Conservation (phyloP, 352 stramenopile species). For the Pythium periplocum region DNA sequence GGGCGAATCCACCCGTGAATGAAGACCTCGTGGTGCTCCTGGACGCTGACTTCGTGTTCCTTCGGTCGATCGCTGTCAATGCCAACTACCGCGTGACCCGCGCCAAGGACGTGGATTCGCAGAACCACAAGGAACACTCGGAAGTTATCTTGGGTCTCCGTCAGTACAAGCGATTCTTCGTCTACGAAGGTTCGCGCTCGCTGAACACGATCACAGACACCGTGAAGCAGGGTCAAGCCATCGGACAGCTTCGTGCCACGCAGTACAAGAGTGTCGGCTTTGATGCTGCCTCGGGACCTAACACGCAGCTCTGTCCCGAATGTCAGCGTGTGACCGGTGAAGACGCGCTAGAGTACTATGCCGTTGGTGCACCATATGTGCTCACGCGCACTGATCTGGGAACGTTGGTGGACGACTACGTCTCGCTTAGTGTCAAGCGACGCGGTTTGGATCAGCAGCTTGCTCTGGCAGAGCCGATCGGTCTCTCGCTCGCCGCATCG, state of each 20-base stretch:
- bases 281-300: constrained; percentile 32
- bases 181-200: constrained; percentile 54
- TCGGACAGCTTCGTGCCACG: constrained; percentile 48
- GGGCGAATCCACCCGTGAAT: constrained; percentile 54
- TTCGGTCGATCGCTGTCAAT: constrained; percentile 59
- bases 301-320: constrained; percentile 42
- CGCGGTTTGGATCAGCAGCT: constrained; percentile 30
- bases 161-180: constrained; percentile 80
- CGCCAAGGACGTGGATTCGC: constrained; percentile 43
- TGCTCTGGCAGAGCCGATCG: constrained; percentile 48
- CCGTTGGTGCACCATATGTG: constrained; percentile 51
- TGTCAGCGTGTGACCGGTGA: constrained; percentile 33
- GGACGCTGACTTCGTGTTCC: constrained; percentile 71
- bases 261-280: constrained; percentile 21
- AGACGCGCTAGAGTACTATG: constrained; percentile 24
- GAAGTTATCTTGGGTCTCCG: constrained; percentile 72
- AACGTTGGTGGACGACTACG: constrained; percentile 59
- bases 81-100: constrained; percentile 46
- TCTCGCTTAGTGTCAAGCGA: constrained; percentile 46
- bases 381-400: constrained; percentile 49
- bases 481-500: constrained; percentile 46
- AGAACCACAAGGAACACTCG: constrained; percentile 45
- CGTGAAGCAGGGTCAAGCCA: constrained; percentile 34
- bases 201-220: constrained; percentile 29
- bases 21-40: constrained; percentile 58